Conservation (phyloP, 2,329 filamentous ascomycete genomes). For the Fusarium haematococcum region DNA sequence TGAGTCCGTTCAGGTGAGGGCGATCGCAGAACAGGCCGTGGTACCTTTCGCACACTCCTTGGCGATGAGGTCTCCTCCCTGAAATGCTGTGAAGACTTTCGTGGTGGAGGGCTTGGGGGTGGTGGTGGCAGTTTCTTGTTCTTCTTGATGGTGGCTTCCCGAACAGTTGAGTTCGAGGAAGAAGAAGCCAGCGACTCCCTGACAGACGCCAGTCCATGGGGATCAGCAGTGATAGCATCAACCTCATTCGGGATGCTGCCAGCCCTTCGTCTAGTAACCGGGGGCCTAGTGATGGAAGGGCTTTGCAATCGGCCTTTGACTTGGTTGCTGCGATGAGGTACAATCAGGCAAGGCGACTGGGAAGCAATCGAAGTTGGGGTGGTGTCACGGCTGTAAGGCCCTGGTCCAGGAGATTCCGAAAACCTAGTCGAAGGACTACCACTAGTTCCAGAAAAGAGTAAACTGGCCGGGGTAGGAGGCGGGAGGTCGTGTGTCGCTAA, state of each 20-base stretch:
- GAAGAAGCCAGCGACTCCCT: constrained; percentile 79
- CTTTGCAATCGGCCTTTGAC: constrained; percentile 66
- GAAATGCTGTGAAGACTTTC: constrained; percentile 71
- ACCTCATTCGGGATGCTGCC: constrained; percentile 66
- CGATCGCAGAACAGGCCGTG: constrained; percentile 46
- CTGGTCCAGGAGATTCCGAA: constrained; percentile 77
- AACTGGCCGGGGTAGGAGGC: constrained; percentile 68
- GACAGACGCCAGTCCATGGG: constrained; percentile 72
- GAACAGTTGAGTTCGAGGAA: constrained; percentile 77
- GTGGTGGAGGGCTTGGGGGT: constrained; percentile 71
- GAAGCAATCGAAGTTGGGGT: constrained; percentile 84
- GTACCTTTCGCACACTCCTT: constrained; percentile 50
- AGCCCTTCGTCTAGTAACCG: constrained; percentile 68
- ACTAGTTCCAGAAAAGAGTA: constrained; percentile 72
- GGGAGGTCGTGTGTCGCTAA: constrained; percentile 74
- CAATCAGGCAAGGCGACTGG: constrained; percentile 74
- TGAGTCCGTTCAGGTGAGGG: constrained; percentile 50
- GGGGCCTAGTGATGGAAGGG: constrained; percentile 67
- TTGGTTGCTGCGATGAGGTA: constrained; percentile 58
- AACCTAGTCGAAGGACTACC: constrained; percentile 81
- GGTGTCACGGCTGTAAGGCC: constrained; percentile 80
- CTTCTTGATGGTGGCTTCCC: constrained; percentile 59
- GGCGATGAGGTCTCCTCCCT: constrained; percentile 54
- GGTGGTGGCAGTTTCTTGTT: constrained; percentile 60
- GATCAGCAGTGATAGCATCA: constrained; percentile 60